Evolutionary conservation across 352 stramenopile species (phyloP).

Genomic region (Phytophthora aleatoria): DNA sequence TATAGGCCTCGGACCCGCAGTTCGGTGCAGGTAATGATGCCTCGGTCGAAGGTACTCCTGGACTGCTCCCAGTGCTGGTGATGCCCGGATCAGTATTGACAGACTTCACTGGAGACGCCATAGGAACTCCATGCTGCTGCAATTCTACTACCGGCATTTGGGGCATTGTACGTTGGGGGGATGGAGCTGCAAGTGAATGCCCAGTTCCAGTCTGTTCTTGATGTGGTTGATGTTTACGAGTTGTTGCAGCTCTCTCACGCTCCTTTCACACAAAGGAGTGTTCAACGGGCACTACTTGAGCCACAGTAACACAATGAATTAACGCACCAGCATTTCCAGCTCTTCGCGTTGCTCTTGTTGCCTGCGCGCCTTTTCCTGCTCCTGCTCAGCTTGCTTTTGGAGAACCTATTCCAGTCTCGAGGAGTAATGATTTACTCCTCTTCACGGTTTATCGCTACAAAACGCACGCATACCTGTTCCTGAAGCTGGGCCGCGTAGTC

Average conservation of each 20-base stretch:
- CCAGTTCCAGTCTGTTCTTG: conserved; percentile 7
- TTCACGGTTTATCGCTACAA: not conserved
- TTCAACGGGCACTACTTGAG: not conserved
- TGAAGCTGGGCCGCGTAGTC: conserved; percentile 74
- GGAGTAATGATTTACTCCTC: not conserved
- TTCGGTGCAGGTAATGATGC: not conserved
- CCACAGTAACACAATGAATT: not conserved
- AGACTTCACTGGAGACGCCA: conserved; percentile 3
- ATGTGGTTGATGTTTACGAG: conserved; percentile 24
- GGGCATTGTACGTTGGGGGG: conserved; percentile 3
- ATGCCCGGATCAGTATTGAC: not conserved
- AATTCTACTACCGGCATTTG: not conserved
- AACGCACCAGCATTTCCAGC: conserved; percentile 44
- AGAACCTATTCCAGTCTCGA: conserved; percentile 26
- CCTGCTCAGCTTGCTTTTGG: conserved; percentile 51
- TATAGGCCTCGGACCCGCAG: conserved; percentile 6
- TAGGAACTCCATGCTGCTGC: conserved; percentile 4
- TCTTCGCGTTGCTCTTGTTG: conserved; percentile 58
- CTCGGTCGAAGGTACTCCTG: not conserved
- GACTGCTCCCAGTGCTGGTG: not conserved
- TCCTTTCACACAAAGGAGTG: conserved; percentile 12
- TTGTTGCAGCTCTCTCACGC: conserved; percentile 15
- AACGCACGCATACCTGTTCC: conserved; percentile 43
- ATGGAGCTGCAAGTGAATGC: not conserved
- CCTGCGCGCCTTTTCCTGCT: conserved; percentile 47